Evolutionary conservation across 148 eudicot species (phyloP).

Genomic region (Chenopodium album): DNA sequence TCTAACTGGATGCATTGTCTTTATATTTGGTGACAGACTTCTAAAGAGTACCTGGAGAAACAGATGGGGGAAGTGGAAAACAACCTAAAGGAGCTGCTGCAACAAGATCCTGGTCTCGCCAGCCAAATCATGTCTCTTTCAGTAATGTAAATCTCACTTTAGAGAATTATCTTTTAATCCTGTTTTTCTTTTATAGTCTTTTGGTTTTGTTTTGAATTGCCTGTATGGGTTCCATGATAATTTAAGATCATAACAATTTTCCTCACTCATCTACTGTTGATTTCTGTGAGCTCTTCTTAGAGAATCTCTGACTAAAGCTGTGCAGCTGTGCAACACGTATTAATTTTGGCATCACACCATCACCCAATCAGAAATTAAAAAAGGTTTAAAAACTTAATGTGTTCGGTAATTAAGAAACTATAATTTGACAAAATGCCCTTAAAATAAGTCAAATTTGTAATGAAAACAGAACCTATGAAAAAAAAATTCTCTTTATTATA

Average conservation of each 20-base stretch:
- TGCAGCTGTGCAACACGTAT: neutral
- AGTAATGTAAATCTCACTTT: slow-evolving; percentile 36
- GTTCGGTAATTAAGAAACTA: neutral
- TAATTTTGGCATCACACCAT: neutral
- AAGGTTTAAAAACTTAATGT: neutral
- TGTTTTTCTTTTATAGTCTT: neutral
- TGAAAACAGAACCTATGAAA: no score
- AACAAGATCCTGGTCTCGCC: slow-evolving; percentile 94
- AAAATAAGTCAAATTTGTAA: neutral
- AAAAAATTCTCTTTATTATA: no score
- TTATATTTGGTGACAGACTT: slow-evolving; percentile 51
- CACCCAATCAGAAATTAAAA: neutral
- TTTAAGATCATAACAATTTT: neutral
- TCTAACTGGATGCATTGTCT: neutral
- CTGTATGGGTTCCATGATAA: neutral
- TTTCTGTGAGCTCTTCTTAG: neutral
- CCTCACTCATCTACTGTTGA: neutral
- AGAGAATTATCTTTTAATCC: neutral
- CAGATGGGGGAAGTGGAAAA: slow-evolving; percentile 82
- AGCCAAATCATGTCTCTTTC: slow-evolving; percentile 98
- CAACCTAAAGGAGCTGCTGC: slow-evolving; percentile 86
- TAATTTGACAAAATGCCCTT: neutral
- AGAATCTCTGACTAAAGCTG: neutral
- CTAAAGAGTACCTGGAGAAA: slow-evolving; percentile 96
- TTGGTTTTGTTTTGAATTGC: neutral